These are phyloP conservation scores for Chlamydomonas sphaeroides DNA, from an alignment of 139 green algal genomes.

Conservation along the genomic window DNA sequence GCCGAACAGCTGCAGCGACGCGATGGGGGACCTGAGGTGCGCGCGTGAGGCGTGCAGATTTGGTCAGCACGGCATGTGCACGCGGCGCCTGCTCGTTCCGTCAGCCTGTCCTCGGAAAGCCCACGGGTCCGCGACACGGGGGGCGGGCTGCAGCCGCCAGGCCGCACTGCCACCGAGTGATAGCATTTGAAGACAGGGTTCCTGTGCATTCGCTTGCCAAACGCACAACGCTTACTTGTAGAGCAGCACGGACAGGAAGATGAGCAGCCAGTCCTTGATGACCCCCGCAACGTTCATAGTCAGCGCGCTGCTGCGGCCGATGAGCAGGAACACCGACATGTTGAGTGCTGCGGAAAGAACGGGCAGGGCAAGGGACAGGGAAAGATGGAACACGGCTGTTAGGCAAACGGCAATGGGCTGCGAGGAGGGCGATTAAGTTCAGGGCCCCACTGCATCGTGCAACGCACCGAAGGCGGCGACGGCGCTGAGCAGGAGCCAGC, in stretches of 20 bases:
- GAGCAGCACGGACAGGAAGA: conserved; percentile 36
- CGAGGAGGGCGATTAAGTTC: neutral
- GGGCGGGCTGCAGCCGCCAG: no score
- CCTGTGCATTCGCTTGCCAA: no score
- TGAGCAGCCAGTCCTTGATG: conserved; percentile 66
- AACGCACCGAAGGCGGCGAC: conserved; percentile 53
- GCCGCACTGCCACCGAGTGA: no score
- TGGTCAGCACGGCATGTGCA: neutral
- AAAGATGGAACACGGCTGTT: neutral
- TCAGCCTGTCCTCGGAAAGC: no score
- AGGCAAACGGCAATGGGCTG: neutral
- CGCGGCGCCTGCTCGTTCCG: no score
- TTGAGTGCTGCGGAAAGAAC: conserved; percentile 72
- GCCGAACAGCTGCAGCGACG: conserved; percentile 67
- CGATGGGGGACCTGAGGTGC: conserved; percentile 51
- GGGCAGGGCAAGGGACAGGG: no score
- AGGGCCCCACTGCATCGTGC: neutral
- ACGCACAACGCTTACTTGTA: conserved; percentile 12
- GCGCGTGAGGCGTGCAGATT: no score
- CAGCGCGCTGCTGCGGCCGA: conserved; percentile 80
- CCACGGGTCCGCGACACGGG: no score
- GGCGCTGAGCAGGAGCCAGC: conserved; percentile 48
- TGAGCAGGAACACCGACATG: conserved; percentile 89
- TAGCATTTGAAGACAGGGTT: no score
- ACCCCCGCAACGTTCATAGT: conserved; percentile 74